Percentiles rank a stretch among this genome's conserved stretches.
Conservation (phyloP, 345 rosid species). For the Linum tenue region DNA sequence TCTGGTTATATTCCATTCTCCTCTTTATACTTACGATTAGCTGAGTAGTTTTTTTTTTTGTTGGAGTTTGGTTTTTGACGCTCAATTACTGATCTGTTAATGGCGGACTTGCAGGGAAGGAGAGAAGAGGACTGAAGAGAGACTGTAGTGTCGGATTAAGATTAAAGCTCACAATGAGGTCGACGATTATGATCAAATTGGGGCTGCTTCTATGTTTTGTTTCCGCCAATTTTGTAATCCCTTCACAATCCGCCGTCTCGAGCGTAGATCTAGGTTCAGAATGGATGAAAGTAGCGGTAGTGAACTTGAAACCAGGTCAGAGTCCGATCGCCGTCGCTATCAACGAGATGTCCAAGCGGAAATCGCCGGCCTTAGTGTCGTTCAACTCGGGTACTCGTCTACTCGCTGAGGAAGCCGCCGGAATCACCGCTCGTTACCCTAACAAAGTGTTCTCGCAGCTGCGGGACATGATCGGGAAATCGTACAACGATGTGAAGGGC, state of each 20-base stretch:
- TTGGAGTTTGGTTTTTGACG: background rate
- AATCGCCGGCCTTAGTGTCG: slow-evolving; percentile 80
- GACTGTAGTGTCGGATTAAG: too few species aligned
- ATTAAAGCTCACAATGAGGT: slow-evolving; percentile 1
- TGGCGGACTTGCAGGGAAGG: background rate
- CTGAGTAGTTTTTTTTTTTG: background rate
- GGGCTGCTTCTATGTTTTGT: slow-evolving; percentile 13
- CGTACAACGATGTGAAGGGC: slow-evolving; percentile 51
- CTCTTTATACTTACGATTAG: background rate
- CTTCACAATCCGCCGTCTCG: slow-evolving; percentile 65
- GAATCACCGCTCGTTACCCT: slow-evolving; percentile 81
- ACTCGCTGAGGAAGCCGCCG: slow-evolving; percentile 90
- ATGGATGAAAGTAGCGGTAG: slow-evolving; percentile 87
- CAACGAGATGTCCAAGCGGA: slow-evolving; percentile 97
- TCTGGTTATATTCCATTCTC: background rate
- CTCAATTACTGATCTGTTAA: background rate
- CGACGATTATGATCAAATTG: slow-evolving; percentile 4
- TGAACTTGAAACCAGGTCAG: slow-evolving; percentile 79
- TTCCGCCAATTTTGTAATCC: background rate
- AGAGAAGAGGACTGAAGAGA: background rate
- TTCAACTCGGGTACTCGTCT: slow-evolving; percentile 69
- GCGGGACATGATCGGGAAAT: slow-evolving; percentile 77
- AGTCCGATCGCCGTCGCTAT: slow-evolving; percentile 85
- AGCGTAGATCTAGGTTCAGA: slow-evolving; percentile 98
- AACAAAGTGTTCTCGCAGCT: slow-evolving; percentile 67